Base-by-base conservation (phyloP, 2,329 filamentous ascomycete species). In the Arthroderma uncinatum region DNA sequence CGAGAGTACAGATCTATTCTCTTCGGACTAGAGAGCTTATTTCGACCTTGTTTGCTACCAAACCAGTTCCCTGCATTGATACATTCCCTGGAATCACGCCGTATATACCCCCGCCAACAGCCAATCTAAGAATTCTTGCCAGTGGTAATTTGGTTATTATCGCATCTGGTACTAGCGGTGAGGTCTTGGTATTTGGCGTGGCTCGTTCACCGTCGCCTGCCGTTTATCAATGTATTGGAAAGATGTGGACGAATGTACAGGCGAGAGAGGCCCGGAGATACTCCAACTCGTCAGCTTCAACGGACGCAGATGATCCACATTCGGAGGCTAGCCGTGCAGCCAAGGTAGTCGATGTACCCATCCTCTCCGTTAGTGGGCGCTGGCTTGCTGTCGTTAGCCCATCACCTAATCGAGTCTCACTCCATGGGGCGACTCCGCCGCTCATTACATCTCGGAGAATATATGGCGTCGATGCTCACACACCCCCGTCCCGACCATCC, bases 231-330 rank as follows among this genome's bases (percentile, higher is more conserved):
- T 96, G 90, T 65, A 77, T 93, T 57, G 91, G 86, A 19, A 98
- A 98, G 73, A 75, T 94, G 16, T 98, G 93, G 93, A 96, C 93
- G 0, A 85, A 84, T 47, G 76, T 95, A 28, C 88, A 93, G 66
- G 80, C 68, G 12, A 68, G 67, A 44, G 68, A 74, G 54, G 61
- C 65, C 28, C 69, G 75, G 52, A 70, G 75, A 58, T 73, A 75
- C 57, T 78, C 76, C 10, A 70, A 70, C 10, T 76, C 76, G 19
- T 75, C 73, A 10, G 72, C 66, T 56, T 74, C 74, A 23, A 74
- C 74, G 14, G 74, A 75, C 58, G 67, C 70, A 9, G 73, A 75
- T 59, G 71, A 70, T 28, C 70, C 71, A 57, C 71, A 71, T 39
- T 67, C 68, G 25, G 74, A 75, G 53, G 66, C 67, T 10, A 68